A percentile compares a stretch with the other conserved stretches of the same genome.
These are phyloP conservation scores for Citropsis articulata DNA, from an alignment of 345 rosid species.

Conservation along the genomic window DNA sequence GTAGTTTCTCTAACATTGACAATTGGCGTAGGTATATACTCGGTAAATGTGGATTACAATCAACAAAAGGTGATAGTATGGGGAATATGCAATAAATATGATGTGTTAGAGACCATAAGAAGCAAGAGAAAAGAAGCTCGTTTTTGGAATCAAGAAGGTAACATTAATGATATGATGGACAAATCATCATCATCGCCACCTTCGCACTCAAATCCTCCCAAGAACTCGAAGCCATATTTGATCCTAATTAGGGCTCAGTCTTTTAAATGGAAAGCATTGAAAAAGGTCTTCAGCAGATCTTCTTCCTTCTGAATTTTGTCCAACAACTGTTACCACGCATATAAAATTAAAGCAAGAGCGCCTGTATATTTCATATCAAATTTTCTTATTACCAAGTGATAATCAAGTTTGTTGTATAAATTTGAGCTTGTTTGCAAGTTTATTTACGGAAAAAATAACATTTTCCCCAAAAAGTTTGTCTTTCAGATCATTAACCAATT, in stretches of 20 bases:
- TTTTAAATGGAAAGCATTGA: slow-evolving; percentile 57
- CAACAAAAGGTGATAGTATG: slow-evolving; percentile 85
- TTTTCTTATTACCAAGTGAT: too few relatives aligned
- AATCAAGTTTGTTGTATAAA: too few relatives aligned
- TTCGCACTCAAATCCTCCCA: background rate
- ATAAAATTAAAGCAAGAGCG: background rate
- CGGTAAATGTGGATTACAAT: slow-evolving; percentile 60
- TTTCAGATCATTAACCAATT: too few relatives aligned
- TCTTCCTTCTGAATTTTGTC: slow-evolving; percentile 42
- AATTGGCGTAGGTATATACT: slow-evolving; percentile 61
- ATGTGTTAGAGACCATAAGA: slow-evolving; percentile 53
- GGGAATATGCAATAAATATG: slow-evolving; percentile 86
- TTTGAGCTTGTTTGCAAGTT: too few relatives aligned
- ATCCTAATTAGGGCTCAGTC: slow-evolving; percentile 50
- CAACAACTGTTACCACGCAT: background rate
- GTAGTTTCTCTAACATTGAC: background rate
- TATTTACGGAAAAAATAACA: too few relatives aligned
- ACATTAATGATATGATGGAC: slow-evolving; percentile 20
- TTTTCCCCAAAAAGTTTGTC: too few relatives aligned
- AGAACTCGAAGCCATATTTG: slow-evolving; percentile 23
- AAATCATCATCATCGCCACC: slow-evolving; percentile 14
- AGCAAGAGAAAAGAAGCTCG: slow-evolving; percentile 77
- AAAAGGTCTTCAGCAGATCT: slow-evolving; percentile 60
- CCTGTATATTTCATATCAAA: background rate
- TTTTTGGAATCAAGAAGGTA: slow-evolving; percentile 67